Conservation (phyloP, 164 flowering plant genomes). For the Litsea cubeba region DNA sequence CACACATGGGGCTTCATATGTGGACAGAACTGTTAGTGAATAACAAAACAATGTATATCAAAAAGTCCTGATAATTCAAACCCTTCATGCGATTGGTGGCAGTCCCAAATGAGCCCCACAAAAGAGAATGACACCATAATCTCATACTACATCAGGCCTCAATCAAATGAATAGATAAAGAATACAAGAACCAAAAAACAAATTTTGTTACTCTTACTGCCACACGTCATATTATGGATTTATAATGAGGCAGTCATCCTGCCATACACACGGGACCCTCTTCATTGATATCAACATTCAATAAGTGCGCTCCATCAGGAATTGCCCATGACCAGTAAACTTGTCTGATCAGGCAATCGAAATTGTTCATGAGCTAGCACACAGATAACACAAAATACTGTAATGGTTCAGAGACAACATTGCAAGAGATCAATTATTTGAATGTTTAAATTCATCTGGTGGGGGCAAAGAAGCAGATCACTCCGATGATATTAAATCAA, state of each 20-base stretch:
- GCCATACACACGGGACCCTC: not conserved
- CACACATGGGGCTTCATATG: too few species aligned
- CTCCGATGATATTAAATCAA: too few species aligned
- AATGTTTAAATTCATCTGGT: not conserved
- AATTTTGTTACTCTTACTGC: too few species aligned
- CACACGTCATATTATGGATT: not conserved
- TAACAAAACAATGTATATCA: too few species aligned
- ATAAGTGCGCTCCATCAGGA: not conserved
- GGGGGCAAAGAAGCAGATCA: not conserved
- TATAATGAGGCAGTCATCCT: not conserved
- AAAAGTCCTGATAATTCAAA: too few species aligned
- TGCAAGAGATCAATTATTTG: not conserved
- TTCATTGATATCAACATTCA: not conserved
- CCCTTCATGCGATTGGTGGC: too few species aligned
- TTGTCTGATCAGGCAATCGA: not conserved
- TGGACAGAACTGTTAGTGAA: too few species aligned
- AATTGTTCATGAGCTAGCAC: not conserved
- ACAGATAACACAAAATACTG: not conserved
- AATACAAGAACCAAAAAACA: too few species aligned
- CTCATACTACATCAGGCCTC: too few species aligned
- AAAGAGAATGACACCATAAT: too few species aligned
- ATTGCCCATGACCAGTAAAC: not conserved
- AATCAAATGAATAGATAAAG: too few species aligned
- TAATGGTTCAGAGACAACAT: not conserved
- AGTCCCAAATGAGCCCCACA: too few species aligned